Evolutionary conservation across 2,329 filamentous ascomycete genomes (phyloP), one percentile per base, ranked within the genome.

Genomic region (Lachnellula cervina): DNA sequence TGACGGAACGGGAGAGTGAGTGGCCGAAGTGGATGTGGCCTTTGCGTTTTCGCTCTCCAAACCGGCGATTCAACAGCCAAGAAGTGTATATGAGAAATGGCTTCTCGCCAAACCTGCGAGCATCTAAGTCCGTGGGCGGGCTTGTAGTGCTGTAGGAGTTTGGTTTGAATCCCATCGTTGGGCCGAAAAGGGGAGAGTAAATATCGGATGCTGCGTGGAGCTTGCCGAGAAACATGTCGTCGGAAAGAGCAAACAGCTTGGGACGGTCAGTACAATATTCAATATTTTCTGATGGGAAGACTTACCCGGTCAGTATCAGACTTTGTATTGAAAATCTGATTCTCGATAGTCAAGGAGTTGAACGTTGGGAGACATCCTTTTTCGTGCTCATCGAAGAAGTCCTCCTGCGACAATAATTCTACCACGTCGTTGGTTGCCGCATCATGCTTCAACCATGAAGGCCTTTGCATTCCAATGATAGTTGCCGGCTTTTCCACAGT

Each of bases 81-180:
- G 73, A 75, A 0, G 73, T 75, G 63, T 76, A 76, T 52, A 74
- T 73, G 7, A 74, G 66, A 55, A 72, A 75, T 1, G 74, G 74
- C 61, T 75, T 75, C 59, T 76, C 73, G 42, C 74, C 74, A 55
- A 76, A 76, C 2, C 57, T 50, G n/a, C 54, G 57, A 16, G 59
- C 61, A 43, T 61, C 61, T 8, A 49, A 16, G 34, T 58, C 52
- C 1, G 69, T 70, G 5, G 73, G 73, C 14, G 70, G 66, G 17
- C 68, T 59, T 14, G 66, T 55, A 2, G 70, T 72, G 58, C 75
- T 76, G 56, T 75, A 76, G 42, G 64, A 64, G 47, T 76, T 75
- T 13, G 65, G 55, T 55, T 76, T 76, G 67, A 76, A 76, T 2
- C 70, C 73, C 64, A 76, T 70, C 2, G 69, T 71, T 2, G 70